Percentiles rank a stretch among this genome's conserved stretches.
These are phyloP conservation scores for Globisporangium sylvaticum DNA, from an alignment of 352 stramenopile genomes.

Conservation along the genomic window DNA sequence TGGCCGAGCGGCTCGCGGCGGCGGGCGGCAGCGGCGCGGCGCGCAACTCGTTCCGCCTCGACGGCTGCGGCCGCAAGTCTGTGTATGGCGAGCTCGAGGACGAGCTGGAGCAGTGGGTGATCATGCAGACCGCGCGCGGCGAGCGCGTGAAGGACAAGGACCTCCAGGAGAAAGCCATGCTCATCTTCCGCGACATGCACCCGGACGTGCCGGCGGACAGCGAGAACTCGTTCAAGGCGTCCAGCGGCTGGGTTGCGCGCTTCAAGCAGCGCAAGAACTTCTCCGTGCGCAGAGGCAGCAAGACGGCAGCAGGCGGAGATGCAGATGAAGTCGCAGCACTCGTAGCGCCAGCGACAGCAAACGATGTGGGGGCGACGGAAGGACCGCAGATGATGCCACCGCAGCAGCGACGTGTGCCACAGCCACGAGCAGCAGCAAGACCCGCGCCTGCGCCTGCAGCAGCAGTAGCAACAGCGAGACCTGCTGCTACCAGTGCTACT, in stretches of 20 bases:
- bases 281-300: slow-evolving; percentile 2
- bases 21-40: neutral
- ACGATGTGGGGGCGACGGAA: neutral
- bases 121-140: slow-evolving; percentile 6
- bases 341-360: neutral
- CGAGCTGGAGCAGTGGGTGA: slow-evolving; percentile 16
- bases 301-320: neutral
- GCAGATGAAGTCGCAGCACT: neutral
- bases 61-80: slow-evolving; percentile 19
- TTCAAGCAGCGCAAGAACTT: slow-evolving; percentile 21
- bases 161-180: slow-evolving; percentile 12
- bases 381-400: neutral
- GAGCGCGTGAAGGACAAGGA: slow-evolving; percentile 17
- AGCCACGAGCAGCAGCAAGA: neutral
- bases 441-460: neutral
- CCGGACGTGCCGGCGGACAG: neutral
- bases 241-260: slow-evolving; percentile 20
- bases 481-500: neutral
- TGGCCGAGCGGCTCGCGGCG: slow-evolving; percentile 8
- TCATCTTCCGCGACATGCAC: slow-evolving; percentile 13
- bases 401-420: neutral
- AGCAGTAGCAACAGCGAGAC: neutral
- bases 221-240: slow-evolving; percentile 15
- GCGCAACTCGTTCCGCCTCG: slow-evolving; percentile 12
- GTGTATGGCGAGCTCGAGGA: slow-evolving; percentile 13